These are phyloP conservation scores for Acanthamoeba lugdunensis DNA, from an alignment of 208 protist species.

Conservation along the genomic window DNA sequence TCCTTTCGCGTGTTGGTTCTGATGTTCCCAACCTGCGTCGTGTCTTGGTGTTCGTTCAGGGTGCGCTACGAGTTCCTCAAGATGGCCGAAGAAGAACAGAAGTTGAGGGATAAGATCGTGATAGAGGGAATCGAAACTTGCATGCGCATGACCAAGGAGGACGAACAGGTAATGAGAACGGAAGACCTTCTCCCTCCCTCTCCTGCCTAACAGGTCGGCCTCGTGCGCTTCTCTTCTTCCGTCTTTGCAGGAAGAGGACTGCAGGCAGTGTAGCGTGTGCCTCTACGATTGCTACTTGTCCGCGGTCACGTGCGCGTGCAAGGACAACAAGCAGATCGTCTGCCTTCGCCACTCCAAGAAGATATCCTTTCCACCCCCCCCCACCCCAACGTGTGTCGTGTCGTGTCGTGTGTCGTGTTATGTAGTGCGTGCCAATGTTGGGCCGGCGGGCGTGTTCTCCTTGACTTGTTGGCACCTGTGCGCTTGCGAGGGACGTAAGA, in stretches of 20 bases:
- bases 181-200: neutral
- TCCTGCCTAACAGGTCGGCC: neutral
- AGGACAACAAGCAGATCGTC: conserved; percentile 44
- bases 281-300: conserved; percentile 62
- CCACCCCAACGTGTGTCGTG: neutral
- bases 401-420: neutral
- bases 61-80: conserved; percentile 54
- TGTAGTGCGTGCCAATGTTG: neutral
- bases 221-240: no score
- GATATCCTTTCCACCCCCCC: conserved; percentile 42
- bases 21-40: neutral
- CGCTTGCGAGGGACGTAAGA: conserved; percentile 38
- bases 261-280: conserved; percentile 40
- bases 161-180: conserved; percentile 1
- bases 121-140: conserved; percentile 63
- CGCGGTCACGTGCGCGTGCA: conserved; percentile 66
- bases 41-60: neutral
- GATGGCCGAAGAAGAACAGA: conserved; percentile 68
- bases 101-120: conserved; percentile 70
- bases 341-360: conserved; percentile 71
- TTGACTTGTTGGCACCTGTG: conserved; percentile 45
- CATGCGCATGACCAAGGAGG: conserved; percentile 67
- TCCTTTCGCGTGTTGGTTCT: neutral
- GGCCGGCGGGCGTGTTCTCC: neutral
- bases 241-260: conserved; percentile 13